Evolutionary conservation across 2,329 filamentous ascomycete genomes (phyloP).

Genomic region (Kalmusia sp.): DNA sequence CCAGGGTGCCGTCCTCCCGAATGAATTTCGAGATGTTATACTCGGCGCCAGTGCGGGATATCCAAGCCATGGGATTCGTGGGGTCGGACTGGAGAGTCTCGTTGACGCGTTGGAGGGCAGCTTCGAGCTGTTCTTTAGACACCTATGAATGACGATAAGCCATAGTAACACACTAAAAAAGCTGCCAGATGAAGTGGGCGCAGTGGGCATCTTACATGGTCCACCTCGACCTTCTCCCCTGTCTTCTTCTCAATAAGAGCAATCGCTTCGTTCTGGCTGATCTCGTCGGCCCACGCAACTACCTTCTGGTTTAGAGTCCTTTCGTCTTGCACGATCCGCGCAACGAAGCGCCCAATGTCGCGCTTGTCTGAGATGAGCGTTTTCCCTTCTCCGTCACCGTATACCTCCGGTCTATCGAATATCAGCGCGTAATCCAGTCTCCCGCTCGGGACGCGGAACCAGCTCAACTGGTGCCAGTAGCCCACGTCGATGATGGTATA

Average conservation of each 20-base stretch:
- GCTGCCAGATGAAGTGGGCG: background rate
- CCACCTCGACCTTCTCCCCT: slow-evolving; percentile 56
- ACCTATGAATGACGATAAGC: too few relatives aligned
- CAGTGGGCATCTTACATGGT: slow-evolving; percentile 41
- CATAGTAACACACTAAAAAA: too few relatives aligned
- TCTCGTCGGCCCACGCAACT: slow-evolving; percentile 56
- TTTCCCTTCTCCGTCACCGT: slow-evolving; percentile 55
- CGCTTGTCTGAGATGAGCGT: slow-evolving; percentile 56
- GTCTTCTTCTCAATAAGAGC: slow-evolving; percentile 55
- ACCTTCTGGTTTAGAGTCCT: slow-evolving; percentile 63
- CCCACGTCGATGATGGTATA: slow-evolving; percentile 66
- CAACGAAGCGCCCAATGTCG: slow-evolving; percentile 63
- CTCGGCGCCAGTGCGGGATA: background rate
- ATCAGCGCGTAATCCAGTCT: slow-evolving; percentile 52
- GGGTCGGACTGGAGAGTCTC: background rate
- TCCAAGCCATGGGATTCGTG: background rate
- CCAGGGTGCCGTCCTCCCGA: slow-evolving; percentile 61
- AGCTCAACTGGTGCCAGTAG: slow-evolving; percentile 63
- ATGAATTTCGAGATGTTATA: slow-evolving; percentile 52
- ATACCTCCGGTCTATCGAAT: slow-evolving; percentile 40
- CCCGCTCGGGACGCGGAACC: slow-evolving; percentile 55
- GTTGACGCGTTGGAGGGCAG: background rate
- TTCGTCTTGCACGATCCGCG: slow-evolving; percentile 58
- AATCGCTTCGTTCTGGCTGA: slow-evolving; percentile 57
- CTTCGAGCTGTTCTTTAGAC: background rate